phyloP scores from a whole-genome alignment of 1,284 basidiomycete genomes.

The Chiua sp. region DNA sequence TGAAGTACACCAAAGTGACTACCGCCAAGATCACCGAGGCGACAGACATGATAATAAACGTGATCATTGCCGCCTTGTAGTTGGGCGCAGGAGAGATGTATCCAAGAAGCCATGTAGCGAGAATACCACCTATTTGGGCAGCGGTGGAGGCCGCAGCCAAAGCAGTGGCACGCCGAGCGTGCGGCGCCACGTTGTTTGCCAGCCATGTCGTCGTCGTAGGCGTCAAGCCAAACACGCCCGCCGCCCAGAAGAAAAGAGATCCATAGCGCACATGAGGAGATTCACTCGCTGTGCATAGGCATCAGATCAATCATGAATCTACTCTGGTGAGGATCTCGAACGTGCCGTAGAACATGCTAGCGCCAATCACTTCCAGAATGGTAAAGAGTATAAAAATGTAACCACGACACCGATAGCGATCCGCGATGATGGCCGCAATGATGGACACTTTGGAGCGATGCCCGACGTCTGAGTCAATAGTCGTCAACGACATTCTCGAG shows the following conservation, averaged over 20 bases:
- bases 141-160: constrained; percentile 56
- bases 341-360: constrained; percentile 54
- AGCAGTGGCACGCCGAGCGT: constrained; percentile 57
- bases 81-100: constrained; percentile 46
- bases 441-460: constrained; percentile 19
- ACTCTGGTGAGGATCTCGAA: not conserved
- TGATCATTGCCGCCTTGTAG: constrained; percentile 46
- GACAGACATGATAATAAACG: constrained; percentile 43
- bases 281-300: constrained; percentile 11
- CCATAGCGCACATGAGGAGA: constrained; percentile 49
- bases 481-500: not conserved
- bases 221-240: constrained; percentile 47
- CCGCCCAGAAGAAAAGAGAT: constrained; percentile 56
- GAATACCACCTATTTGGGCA: constrained; percentile 61
- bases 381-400: constrained; percentile 42
- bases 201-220: constrained; percentile 56
- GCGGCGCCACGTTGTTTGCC: constrained; percentile 65
- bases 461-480: not conserved
- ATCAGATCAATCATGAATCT: not conserved
- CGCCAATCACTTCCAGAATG: constrained; percentile 46
- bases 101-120: constrained; percentile 59
- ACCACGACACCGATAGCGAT: constrained; percentile 52
- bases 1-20: constrained; percentile 35
- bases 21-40: constrained; percentile 37
- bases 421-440: constrained; percentile 36